A percentile compares a stretch with the other conserved stretches of the same genome.
Conservation (phyloP, 176 grass and related monocot species). For the Musa troglodytarum region DNA sequence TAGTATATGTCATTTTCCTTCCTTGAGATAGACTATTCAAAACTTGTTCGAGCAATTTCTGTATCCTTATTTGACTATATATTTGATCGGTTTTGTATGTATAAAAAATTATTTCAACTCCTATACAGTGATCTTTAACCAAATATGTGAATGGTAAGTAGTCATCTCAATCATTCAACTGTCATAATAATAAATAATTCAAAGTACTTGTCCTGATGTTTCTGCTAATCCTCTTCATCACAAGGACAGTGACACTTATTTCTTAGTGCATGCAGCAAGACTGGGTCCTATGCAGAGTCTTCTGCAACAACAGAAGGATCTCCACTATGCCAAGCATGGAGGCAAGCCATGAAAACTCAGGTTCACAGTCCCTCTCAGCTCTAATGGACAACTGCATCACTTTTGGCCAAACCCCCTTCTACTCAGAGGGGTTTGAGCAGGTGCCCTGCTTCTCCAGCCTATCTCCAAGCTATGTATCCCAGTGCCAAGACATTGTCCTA, state of each 20-base stretch:
- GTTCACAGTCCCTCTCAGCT: conserved; percentile 39
- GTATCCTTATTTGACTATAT: no score
- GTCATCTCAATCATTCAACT: background rate
- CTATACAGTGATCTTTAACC: no score
- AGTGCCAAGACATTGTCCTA: conserved; percentile 20
- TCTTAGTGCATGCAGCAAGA: conserved; percentile 49
- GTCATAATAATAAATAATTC: background rate
- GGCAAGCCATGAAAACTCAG: conserved; percentile 22
- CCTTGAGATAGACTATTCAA: no score
- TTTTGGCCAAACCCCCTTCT: conserved; percentile 46
- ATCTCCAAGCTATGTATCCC: conserved; percentile 27
- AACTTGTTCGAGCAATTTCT: no score
- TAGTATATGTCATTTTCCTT: background rate
- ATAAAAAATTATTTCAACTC: no score
- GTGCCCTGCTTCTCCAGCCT: conserved; percentile 99
- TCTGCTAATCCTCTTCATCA: background rate
- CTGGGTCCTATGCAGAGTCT: conserved; percentile 92
- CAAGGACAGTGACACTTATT: background rate
- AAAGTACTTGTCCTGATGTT: background rate
- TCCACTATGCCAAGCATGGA: conserved; percentile 31
- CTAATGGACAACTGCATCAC: conserved; percentile 59
- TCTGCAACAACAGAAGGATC: conserved; percentile 58
- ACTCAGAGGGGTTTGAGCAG: conserved; percentile 53
- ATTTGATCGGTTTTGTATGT: no score
- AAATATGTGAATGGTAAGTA: no score